Conservation (phyloP, 331 rosid species). For the Malus hybrid region DNA sequence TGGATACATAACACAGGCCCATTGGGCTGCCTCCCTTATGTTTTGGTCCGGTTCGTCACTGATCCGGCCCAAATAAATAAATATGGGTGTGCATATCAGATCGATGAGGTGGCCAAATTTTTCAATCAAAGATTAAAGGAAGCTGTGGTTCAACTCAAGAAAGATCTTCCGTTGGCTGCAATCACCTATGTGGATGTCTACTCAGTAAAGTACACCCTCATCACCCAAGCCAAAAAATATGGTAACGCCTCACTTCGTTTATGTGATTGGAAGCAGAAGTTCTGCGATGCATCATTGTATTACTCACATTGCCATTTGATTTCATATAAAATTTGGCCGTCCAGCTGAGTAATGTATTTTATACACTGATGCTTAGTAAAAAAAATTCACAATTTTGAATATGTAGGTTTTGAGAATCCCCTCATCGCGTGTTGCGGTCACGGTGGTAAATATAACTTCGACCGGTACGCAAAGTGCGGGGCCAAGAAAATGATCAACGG, state of each 20-base stretch:
- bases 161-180: conserved; percentile 51
- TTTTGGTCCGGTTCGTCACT: conserved; percentile 36
- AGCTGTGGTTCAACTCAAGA: conserved; percentile 34
- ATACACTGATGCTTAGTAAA: no score
- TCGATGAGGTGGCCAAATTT: conserved; percentile 54
- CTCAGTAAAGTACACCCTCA: conserved; percentile 48
- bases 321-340: no score
- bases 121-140: conserved; percentile 38
- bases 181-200: conserved; percentile 73
- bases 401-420: conserved; percentile 52
- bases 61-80: conserved; percentile 23
- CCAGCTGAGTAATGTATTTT: no score
- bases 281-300: no score
- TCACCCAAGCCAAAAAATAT: conserved; percentile 36
- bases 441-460: conserved; percentile 61
- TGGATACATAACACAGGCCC: conserved; percentile 77
- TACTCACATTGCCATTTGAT: no score
- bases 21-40: conserved; percentile 58
- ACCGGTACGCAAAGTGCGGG: conserved; percentile 40
- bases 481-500: conserved; percentile 33
- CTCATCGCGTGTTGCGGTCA: conserved; percentile 66
- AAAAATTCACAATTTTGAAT: neutral
- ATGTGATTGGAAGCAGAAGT: no score
- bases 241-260: conserved; percentile 16
- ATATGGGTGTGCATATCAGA: conserved; percentile 47